Evolutionary conservation across 2,329 filamentous ascomycete species (phyloP), one percentile per base, ranked within the genome.

Genomic region (Lachnellula cervina): DNA sequence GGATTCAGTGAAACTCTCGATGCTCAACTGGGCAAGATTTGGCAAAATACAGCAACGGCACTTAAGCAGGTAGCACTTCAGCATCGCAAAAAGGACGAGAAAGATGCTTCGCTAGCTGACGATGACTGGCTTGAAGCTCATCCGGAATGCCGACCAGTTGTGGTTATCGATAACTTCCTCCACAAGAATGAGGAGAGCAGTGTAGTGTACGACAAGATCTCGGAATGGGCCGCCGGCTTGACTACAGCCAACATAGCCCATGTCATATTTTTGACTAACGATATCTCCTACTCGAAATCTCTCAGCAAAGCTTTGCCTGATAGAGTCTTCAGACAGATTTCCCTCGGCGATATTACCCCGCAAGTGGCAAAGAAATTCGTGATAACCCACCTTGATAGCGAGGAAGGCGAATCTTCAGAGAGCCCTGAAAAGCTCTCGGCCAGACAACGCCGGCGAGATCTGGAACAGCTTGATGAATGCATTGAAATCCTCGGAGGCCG

Each of bases 1-100:
- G 92, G 92, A 7, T 96, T 97, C 69, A 95, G 90, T 0, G 93
- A 97, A 69, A 97, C 91, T 0, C 76, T 97, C 28, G 93, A 97
- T 68, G 86, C 88, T 0, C 92, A 97, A 66, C 75, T 97, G 16
- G 84, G 82, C 69, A 96, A 97, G 73, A 96, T 97, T 49, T 84
- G 90, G 73, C 88, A 90, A 66, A 96, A 89, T 37, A 90, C 92
- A 0, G 84, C 88, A 0, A 80, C 80, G 0, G 92, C 93, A 1
- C 77, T 97, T 54, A 91, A 89, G 66, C 77, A 85, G 49, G 87
- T 96, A 49, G 88, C 88, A 0, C 74, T 96, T 4, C 80, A 87
- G 13, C 77, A 74, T 5, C 83, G 89, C 23, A 80, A 80, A 52
- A 92, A 88, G 68, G 77, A 83, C 19, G 89, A 92, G 68, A 86